phyloP scores from a whole-genome alignment of 2,329 filamentous ascomycete genomes.

The Aspergillus phoenicis region DNA sequence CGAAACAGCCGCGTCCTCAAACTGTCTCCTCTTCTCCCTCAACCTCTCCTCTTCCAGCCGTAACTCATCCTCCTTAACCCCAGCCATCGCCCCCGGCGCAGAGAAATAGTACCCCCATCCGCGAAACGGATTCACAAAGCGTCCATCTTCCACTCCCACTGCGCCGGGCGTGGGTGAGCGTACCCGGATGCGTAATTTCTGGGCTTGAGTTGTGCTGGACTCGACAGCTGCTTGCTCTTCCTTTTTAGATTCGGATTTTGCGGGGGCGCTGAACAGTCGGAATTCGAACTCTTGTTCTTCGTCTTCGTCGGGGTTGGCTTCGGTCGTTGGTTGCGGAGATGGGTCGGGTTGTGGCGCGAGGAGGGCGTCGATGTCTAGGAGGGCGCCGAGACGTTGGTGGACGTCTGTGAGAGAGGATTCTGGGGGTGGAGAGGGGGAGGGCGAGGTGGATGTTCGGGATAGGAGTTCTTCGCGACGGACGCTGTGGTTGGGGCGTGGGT shows the following conservation, averaged over 20 bases:
- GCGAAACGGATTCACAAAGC: constrained; percentile 44
- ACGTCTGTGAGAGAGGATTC: constrained; percentile 32
- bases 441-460: constrained; percentile 33
- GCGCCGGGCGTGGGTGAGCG: constrained; percentile 42
- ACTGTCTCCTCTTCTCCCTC: constrained; percentile 31
- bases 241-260: too few species aligned
- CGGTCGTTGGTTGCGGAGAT: constrained; percentile 6
- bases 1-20: constrained; percentile 41
- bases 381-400: constrained; percentile 34
- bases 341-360: constrained; percentile 13
- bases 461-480: constrained; percentile 42
- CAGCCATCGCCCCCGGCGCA: constrained; percentile 33
- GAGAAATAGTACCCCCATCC: constrained; percentile 48
- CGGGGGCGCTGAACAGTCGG: constrained; percentile 42
- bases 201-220: constrained; percentile 7
- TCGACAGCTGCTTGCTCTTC: neutral
- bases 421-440: constrained; percentile 33
- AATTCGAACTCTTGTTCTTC: constrained; percentile 50
- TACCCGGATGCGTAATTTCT: constrained; percentile 44
- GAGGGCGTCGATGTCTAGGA: constrained; percentile 38
- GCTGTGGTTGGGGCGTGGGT: constrained; percentile 20
- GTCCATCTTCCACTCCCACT: constrained; percentile 31
- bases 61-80: constrained; percentile 1
- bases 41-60: constrained; percentile 21
- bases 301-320: constrained; percentile 33